Evolutionary conservation across 495 filamentous ascomycete species (phyloP), one percentile per base, ranked within the genome.

Genomic region (Xylaria flabelliformis): DNA sequence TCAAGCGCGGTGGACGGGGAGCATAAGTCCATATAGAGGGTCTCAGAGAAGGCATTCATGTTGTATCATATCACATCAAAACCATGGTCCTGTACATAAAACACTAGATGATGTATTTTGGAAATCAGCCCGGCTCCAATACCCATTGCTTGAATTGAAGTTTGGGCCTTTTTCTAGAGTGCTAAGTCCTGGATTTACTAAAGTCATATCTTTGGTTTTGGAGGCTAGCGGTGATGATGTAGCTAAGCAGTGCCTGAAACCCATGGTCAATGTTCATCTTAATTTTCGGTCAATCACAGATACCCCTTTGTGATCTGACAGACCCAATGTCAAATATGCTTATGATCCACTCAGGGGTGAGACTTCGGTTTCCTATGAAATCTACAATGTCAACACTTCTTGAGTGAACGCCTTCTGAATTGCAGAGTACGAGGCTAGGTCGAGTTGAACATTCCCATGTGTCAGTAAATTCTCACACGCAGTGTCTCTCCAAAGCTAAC

Each of bases 21-120:
- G 12, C 42, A 61, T 21, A 13, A 46, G 19, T 21, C n/a, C 55
- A 69, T 55, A 50, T 36, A 19, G 32, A 56, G 46, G 48, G 42
- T 29, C 61, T 32, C 10, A 3, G 48, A n/a, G 39, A 58, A 26
- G 44, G 69, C 21, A 42, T 72, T 41, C 24, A 61, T 26, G 46
- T 26, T 72, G 70, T 72, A 72, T 50, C 56, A 70, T 72, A 63
- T 67, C 70, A 59, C 41, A 59, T 26, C 56, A 24, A 59, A 48
- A 5, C 39, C 15, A 4, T 42, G 39, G 48, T 19, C 46, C 61
- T 64, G 61, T 61, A 34, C 62, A 71, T 71, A 71, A 58, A 29
- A 39, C 48, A 44, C 26, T 34, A 55, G 41, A 44, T 21, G 7
- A 61, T 34, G 42, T 41, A 46, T 36, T 12, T 64, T 64, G 48